Percentiles rank a stretch among this genome's conserved stretches.
These are phyloP conservation scores for Mycena haematopus DNA, from an alignment of 768 basidiomycete genomes.

Conservation along the genomic window DNA sequence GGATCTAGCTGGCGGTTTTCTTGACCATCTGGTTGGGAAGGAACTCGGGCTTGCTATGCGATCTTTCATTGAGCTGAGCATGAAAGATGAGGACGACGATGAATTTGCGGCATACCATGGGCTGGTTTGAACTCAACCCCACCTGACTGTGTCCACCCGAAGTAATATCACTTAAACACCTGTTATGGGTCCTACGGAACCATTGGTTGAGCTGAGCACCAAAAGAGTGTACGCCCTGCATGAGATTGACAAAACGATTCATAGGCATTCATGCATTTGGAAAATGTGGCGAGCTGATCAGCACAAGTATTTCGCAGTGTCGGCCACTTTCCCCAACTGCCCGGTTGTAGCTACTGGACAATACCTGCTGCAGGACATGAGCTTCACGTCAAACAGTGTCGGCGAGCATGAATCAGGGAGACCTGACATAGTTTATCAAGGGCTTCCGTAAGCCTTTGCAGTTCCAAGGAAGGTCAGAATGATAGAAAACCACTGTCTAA, in stretches of 20 bases:
- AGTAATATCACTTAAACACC: too few relatives aligned
- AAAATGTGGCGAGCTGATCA: not conserved
- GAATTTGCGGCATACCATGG: conserved; percentile 32
- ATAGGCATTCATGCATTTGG: not conserved
- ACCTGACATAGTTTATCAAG: not conserved
- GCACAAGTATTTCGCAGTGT: not conserved
- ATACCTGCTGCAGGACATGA: not conserved
- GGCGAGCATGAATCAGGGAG: not conserved
- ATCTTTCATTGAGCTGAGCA: conserved; percentile 32
- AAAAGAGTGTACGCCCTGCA: too few relatives aligned
- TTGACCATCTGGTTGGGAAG: conserved; percentile 38
- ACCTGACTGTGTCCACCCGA: too few relatives aligned
- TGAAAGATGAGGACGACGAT: conserved; percentile 34
- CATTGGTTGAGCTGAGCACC: too few relatives aligned
- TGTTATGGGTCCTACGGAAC: too few relatives aligned
- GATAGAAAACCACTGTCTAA: conserved; percentile 1
- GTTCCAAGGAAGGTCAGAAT: too few relatives aligned
- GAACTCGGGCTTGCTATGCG: conserved; percentile 25
- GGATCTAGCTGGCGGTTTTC: conserved; percentile 44
- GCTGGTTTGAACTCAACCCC: not conserved
- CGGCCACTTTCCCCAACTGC: not conserved
- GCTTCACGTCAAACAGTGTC: not conserved
- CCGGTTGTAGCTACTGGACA: not conserved
- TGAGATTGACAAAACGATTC: too few relatives aligned
- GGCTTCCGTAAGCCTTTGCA: not conserved